Base-by-base conservation (phyloP, 768 basidiomycete species). In the Podaxis sp. region DNA sequence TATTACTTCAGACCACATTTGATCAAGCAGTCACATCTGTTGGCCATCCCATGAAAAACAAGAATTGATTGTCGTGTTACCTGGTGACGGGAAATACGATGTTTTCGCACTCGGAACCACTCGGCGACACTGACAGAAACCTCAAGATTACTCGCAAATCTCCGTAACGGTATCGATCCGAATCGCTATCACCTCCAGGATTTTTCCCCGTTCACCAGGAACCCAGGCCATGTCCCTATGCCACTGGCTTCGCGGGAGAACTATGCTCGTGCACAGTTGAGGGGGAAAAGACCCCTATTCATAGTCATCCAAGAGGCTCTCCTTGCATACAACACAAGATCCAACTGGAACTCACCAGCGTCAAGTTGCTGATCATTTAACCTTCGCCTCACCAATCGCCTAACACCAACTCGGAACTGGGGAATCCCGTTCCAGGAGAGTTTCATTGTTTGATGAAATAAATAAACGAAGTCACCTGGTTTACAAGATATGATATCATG, bases 311-410 rank as follows among this genome's bases (percentile, higher is more conserved):
- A 50, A 24, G 22, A 24, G 24, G 22, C 8, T 25, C 3, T 12
- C n/a, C n/a, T 49, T 55, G 22, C 37, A 29, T 19, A 17, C 54
- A 25, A 27, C 3, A 1, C 19, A 36, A 36, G n/a, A n/a, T n/a
- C 33, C 53, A 38, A 4, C 33, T 12, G 19, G n/a, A 11, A 55
- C 19, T 38, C 53, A 36, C 33, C 22, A n/a, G 11, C 25, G 12
- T 22, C 17, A 40, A 19, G 9, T 38, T 12, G 17, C 36, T 24
- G 37, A 55, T 58, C 11, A 24, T 22, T 49, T 58, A 58, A 47
- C 36, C 57, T 58, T 58, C 13, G n/a, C 11, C 29, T 37, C 47
- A 33, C 57, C 57, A 58, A 58, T 58, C 29, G 57, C 57, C 4
- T 55, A 11, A 40, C 4, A 19, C 19, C 54, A 24, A 24, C 7